Base-by-base conservation (phyloP, 768 basidiomycete species). In the Phaeotremella skinneri region DNA sequence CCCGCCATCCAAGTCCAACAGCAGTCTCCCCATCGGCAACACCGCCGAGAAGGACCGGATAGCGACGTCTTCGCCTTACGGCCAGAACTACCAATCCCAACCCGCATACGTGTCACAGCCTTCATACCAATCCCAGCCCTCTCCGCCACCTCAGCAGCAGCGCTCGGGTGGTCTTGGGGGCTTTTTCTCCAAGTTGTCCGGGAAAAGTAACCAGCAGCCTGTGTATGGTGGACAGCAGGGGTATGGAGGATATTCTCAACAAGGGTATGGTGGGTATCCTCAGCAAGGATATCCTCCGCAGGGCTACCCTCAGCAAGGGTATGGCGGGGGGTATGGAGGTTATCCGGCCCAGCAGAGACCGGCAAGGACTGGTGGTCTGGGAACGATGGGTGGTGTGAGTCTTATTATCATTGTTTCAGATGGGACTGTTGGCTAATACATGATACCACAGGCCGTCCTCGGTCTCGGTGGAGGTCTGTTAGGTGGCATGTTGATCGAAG, bases 401-500 rank as follows among this genome's bases (percentile, higher is more conserved):
- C 47, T n/a, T 21, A 50, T 11, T n/a, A n/a, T n/a, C n/a, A n/a
- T 32, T 32, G 32, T 31, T 23, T 6, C n/a, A 25, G 32, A 51
- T 27, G 20, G 27, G 27, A 20, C 13, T 25, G 11, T 11, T 4
- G 11, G 2, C 14, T 42, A 20, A 23, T 29, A 31, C 51, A 6
- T 6, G 13, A 42, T 13, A 13, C 52, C 25, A 27, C 27, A 67
- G 66, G 63, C 67, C 26, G 68, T 66, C 16, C 52, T 73, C 1
- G 72, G 72, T 56, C 17, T 69, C 4, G 72, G 72, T 45, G 72
- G 69, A 57, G 72, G 72, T 65, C 37, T 64, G 31, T 50, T 68
- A 42, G 66, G 72, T 34, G 72, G 72, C 41, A 69, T 74, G 69
- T 59, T 74, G 63, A 54, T 74, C 16, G 72, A 66, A 11, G 61